These are phyloP conservation scores for Penicillium sclerotiorum DNA, from an alignment of 2,329 filamentous ascomycete species.

Conservation along the genomic window DNA sequence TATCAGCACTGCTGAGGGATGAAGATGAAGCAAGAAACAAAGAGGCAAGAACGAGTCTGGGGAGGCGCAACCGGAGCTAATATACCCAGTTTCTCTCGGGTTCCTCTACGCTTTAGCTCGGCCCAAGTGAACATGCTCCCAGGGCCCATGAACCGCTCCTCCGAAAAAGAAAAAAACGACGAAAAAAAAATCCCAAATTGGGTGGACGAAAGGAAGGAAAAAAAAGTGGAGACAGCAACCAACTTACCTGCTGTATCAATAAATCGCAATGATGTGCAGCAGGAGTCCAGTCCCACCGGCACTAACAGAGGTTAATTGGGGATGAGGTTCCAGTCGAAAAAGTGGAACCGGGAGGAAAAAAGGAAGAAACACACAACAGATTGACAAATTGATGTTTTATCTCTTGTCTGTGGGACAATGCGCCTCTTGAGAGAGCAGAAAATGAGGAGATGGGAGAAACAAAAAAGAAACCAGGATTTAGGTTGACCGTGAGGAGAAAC, in stretches of 20 bases:
- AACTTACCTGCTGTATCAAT: slow-evolving; percentile 21
- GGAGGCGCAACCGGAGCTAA: slow-evolving; percentile 20
- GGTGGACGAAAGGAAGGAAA: slow-evolving; percentile 17
- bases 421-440: too few species aligned
- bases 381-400: too few species aligned
- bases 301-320: slow-evolving; percentile 24
- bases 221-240: slow-evolving; percentile 20
- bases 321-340: slow-evolving; percentile 11
- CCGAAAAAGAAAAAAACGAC: slow-evolving; percentile 9
- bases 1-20: slow-evolving; percentile 34
- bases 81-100: slow-evolving; percentile 14
- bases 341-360: slow-evolving; percentile 14
- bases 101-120: background rate
- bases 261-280: slow-evolving; percentile 28
- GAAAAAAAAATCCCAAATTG: background rate
- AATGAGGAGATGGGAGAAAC: background rate
- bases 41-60: slow-evolving; percentile 8
- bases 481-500: background rate
- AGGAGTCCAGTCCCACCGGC: slow-evolving; percentile 21
- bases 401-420: too few species aligned
- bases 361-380: background rate
- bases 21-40: slow-evolving; percentile 15
- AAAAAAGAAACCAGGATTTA: background rate
- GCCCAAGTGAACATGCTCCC: background rate
- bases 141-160: slow-evolving; percentile 6